A percentile compares a stretch with the other conserved stretches of the same genome.
Conservation (phyloP, 495 filamentous ascomycete species). For the Penicillium salamii region DNA sequence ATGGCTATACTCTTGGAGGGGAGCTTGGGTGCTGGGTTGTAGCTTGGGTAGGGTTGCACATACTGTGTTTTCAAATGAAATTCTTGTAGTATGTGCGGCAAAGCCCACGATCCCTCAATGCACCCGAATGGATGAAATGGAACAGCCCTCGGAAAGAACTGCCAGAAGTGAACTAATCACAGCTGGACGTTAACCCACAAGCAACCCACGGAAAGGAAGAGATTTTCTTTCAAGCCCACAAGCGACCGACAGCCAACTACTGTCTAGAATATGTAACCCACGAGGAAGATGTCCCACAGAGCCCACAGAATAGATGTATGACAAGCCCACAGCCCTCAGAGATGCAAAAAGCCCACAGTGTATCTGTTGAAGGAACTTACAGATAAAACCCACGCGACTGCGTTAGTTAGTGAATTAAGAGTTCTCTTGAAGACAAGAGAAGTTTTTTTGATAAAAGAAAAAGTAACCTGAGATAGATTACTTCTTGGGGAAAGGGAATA, state of each 20-base stretch:
- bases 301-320: constrained; percentile 44
- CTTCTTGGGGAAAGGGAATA: constrained; percentile 14
- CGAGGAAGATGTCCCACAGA: constrained; percentile 39
- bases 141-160: constrained; percentile 31
- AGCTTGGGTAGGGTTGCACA: constrained; percentile 12
- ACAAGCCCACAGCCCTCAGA: constrained; percentile 51
- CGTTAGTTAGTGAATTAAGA: constrained; percentile 27
- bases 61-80: constrained; percentile 19
- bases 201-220: constrained; percentile 44
- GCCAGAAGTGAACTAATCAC: constrained; percentile 36
- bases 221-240: constrained; percentile 46
- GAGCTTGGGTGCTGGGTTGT: constrained; percentile 9
- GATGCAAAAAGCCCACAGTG: constrained; percentile 44
- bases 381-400: constrained; percentile 37
- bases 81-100: constrained; percentile 38
- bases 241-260: constrained; percentile 40
- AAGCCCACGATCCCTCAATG: constrained; percentile 40
- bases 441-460: constrained; percentile 10
- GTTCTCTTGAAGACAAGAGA: constrained; percentile 9
- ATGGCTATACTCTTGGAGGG: background rate
- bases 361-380: constrained; percentile 48
- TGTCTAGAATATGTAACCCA: constrained; percentile 46
- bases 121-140: constrained; percentile 34
- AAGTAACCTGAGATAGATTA: constrained; percentile 15
- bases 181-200: constrained; percentile 42